Evolutionary conservation across 176 grass and related monocot species (phyloP), one percentile per base, ranked within the genome.

Genomic region (Puya raimondii): DNA sequence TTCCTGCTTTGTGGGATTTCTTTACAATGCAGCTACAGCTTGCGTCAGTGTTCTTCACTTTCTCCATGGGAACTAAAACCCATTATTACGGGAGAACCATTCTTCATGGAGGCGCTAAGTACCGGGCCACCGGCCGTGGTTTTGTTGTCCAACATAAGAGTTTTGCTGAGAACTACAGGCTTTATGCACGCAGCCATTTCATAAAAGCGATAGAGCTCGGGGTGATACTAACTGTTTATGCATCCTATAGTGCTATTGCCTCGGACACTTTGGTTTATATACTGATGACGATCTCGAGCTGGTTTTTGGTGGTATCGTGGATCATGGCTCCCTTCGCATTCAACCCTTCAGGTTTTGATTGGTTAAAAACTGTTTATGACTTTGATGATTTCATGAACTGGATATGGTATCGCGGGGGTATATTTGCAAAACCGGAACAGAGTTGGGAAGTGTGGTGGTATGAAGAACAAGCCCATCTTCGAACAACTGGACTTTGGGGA

Each of bases 361-460:
- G 93, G 93, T 81, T 97, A 63, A 97, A 97, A 85, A 97, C 93
- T 1, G 93, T 97, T n/a, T 92, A 97, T 71, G 93, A 92, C 74
- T 90, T 92, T 51, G 93, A 97, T 13, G 93, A 90, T 64, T 97
- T 97, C 69, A 97, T 97, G 82, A 92, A 69, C 86, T 97, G 93
- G 93, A 97, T 97, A 61, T 92, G 93, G 93, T 84, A 68, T 78
- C 81, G 84, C 7, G 87, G 86, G 56, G 61, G 77, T 79, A 81
- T 92, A 48, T 97, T 89, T 88, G 76, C 76, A 70, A 97, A 85
- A 73, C 76, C 93, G 77, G 93, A 97, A 64, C 81, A 97, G 59
- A 92, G 89, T 71, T 97, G 93, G 93, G 93, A 97, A 77, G 74
- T 87, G 11, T 97, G 93, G 93, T 97, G 93, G 93, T 77, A 70